phyloP scores from a whole-genome alignment of 129 eudicot species.

The Lactuca sativa region DNA sequence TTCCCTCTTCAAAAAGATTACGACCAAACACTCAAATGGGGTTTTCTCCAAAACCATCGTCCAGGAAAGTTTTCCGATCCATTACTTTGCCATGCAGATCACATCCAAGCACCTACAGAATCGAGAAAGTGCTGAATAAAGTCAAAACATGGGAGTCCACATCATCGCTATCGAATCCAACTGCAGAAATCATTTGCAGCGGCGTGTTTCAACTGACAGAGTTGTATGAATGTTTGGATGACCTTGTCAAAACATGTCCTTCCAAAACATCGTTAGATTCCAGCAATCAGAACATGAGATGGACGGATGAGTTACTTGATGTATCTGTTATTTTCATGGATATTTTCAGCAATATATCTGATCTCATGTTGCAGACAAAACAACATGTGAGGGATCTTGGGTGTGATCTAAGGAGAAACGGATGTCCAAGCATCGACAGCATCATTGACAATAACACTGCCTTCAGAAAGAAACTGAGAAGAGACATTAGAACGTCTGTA shows the following conservation, averaged over 20 bases:
- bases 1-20: not conserved
- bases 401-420: conserved; percentile 6
- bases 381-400: conserved; percentile 16
- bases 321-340: conserved; percentile 32
- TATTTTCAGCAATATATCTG: conserved; percentile 29
- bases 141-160: conserved; percentile 18
- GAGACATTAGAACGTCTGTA: no score
- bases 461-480: no score
- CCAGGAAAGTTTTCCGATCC: not conserved
- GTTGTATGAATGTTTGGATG: conserved; percentile 39
- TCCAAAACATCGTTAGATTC: no score
- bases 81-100: no score
- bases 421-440: no score
- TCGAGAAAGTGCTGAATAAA: no score
- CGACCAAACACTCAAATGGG: conserved; percentile 16
- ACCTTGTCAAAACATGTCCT: not conserved
- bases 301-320: conserved; percentile 33
- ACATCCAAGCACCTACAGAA: no score
- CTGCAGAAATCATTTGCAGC: conserved; percentile 27
- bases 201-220: conserved; percentile 27
- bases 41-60: conserved; percentile 20
- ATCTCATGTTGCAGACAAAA: conserved; percentile 24
- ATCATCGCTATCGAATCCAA: conserved; percentile 5
- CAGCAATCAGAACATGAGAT: conserved; percentile 12
- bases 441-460: no score